Percentiles rank a stretch among this genome's conserved stretches.
Conservation (phyloP, 169 alveolate species). For the Plasmodium blacklocki region DNA sequence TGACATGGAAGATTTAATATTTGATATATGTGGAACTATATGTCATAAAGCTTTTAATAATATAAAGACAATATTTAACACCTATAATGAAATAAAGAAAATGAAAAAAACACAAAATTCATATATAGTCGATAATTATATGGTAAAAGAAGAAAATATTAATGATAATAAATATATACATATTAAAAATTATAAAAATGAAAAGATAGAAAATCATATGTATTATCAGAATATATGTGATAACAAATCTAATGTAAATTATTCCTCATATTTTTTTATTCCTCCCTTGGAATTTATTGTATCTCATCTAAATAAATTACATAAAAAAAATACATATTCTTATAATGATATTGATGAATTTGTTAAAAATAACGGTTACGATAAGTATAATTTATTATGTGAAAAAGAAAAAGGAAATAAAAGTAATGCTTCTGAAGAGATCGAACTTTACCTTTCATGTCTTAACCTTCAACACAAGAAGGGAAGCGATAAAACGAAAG, state of each 20-base stretch:
- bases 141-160: background rate
- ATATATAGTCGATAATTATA: background rate
- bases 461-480: too few species aligned
- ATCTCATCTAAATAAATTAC: constrained; percentile 40
- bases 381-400: background rate
- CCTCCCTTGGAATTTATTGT: constrained; percentile 74
- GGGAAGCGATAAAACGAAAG: too few species aligned
- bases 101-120: background rate
- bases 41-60: constrained; percentile 32
- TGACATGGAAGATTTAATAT: constrained; percentile 54
- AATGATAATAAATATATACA: background rate
- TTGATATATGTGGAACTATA: constrained; percentile 32
- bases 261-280: constrained; percentile 64
- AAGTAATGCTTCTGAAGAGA: too few species aligned
- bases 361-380: constrained; percentile 32
- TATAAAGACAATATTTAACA: constrained; percentile 27
- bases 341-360: constrained; percentile 4
- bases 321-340: background rate
- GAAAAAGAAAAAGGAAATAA: background rate
- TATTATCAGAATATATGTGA: too few species aligned
- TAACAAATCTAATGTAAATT: background rate
- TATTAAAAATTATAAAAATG: background rate
- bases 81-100: background rate
- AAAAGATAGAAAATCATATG: background rate
- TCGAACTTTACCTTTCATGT: too few species aligned